These are phyloP conservation scores for Penicillium sp. DNA, from an alignment of 2,329 filamentous ascomycete genomes.

Conservation along the genomic window DNA sequence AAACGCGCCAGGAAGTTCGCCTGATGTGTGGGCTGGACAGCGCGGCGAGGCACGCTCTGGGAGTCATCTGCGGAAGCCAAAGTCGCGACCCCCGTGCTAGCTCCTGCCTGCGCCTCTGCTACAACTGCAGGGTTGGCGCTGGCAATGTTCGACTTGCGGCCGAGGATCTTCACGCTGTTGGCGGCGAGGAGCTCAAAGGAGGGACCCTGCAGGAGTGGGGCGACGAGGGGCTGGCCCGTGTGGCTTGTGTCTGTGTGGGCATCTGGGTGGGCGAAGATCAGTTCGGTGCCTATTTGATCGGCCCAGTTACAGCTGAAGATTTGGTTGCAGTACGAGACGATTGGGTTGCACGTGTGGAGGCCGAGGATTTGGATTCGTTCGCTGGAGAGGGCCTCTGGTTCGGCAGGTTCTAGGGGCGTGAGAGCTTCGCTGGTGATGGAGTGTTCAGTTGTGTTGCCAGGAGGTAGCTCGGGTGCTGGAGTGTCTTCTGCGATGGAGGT, in stretches of 20 bases:
- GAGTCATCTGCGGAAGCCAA: background rate
- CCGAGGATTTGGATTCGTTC: slow-evolving; percentile 76
- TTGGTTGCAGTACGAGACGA: slow-evolving; percentile 77
- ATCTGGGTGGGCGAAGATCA: slow-evolving; percentile 64
- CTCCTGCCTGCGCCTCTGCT: background rate
- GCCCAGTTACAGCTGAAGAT: slow-evolving; percentile 81
- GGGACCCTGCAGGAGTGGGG: slow-evolving; percentile 43
- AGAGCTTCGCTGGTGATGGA: slow-evolving; percentile 33
- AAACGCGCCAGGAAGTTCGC: slow-evolving; percentile 65
- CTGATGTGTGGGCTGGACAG: slow-evolving; percentile 44
- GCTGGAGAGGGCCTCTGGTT: slow-evolving; percentile 24
- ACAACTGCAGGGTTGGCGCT: slow-evolving; percentile 33
- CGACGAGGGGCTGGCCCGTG: slow-evolving; percentile 28
- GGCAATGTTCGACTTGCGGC: slow-evolving; percentile 63
- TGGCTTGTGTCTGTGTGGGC: slow-evolving; percentile 31
- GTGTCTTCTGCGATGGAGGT: slow-evolving; percentile 15
- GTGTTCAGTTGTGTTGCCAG: slow-evolving; percentile 11
- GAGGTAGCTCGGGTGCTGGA: background rate
- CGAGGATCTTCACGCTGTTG: slow-evolving; percentile 69
- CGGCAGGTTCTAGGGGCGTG: slow-evolving; percentile 43
- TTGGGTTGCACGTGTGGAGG: slow-evolving; percentile 72
- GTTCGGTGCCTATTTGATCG: slow-evolving; percentile 79
- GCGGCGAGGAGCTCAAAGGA: slow-evolving; percentile 73
- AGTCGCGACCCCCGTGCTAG: background rate
- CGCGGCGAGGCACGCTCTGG: slow-evolving; percentile 25